Percentiles rank a stretch among this genome's conserved stretches.
Conservation (phyloP, 2,329 filamentous ascomycete genomes). For the Colletotrichum horii region DNA sequence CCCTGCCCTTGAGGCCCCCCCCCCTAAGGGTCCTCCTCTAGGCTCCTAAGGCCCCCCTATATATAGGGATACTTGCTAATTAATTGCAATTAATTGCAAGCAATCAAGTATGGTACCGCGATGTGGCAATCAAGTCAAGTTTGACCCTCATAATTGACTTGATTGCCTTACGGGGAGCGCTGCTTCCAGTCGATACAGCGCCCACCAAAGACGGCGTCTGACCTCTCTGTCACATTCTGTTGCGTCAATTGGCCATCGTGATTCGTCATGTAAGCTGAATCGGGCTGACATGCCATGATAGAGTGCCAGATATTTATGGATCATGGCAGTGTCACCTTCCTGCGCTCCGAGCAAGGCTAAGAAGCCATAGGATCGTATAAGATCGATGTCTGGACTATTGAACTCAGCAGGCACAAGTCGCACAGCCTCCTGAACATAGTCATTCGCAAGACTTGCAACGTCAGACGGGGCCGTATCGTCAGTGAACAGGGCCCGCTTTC, state of each 20-base stretch:
- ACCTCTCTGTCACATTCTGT: constrained; percentile 15
- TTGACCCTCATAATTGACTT: too few relatives aligned
- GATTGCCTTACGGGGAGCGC: too few relatives aligned
- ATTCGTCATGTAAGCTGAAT: constrained; percentile 23
- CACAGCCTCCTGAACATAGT: neutral
- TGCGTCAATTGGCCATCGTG: constrained; percentile 19
- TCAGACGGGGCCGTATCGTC: neutral
- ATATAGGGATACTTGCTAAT: too few relatives aligned
- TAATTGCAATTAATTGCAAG: too few relatives aligned
- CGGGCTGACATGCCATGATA: constrained; percentile 25
- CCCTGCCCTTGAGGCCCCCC: too few relatives aligned
- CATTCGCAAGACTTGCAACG: neutral
- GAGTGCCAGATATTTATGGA: constrained; percentile 24
- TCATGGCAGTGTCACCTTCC: neutral
- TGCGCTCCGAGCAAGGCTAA: constrained; percentile 4
- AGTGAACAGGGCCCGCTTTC: neutral
- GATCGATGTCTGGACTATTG: neutral
- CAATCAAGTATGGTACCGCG: too few relatives aligned
- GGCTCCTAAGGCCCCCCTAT: too few relatives aligned
- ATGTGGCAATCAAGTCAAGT: too few relatives aligned
- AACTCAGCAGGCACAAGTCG: neutral
- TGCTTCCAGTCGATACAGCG: constrained; percentile 26
- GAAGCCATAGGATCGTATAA: constrained; percentile 5
- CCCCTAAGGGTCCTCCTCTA: too few relatives aligned
- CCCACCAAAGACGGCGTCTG: constrained; percentile 26